A percentile compares a stretch with the other conserved stretches of the same genome.
Evolutionary conservation across 768 basidiomycete genomes (phyloP).

Genomic region (Boletus rex-veris): DNA sequence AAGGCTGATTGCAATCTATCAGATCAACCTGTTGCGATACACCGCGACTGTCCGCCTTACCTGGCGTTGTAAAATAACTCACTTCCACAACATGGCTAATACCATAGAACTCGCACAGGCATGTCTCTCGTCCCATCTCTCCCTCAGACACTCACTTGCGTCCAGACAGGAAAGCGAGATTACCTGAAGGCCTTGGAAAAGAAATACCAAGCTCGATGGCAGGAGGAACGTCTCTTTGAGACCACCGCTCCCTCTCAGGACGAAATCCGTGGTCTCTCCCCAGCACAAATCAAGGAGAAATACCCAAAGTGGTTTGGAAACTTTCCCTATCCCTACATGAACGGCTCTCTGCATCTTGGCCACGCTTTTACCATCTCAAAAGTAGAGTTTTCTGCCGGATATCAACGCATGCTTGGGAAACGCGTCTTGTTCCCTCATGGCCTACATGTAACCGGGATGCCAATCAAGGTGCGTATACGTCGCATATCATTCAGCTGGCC

Average conservation of each 20-base stretch:
- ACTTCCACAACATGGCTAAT: constrained; percentile 45
- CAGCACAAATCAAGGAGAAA: constrained; percentile 63
- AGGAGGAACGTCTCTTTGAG: constrained; percentile 74
- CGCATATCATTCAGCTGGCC: background rate
- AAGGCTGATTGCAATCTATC: constrained; percentile 24
- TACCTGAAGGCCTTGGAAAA: constrained; percentile 77
- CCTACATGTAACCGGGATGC: constrained; percentile 98
- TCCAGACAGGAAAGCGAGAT: constrained; percentile 92
- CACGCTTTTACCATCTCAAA: constrained; percentile 99
- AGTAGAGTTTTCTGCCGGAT: constrained; percentile 95
- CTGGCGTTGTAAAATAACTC: constrained; percentile 34
- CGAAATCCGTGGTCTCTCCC: constrained; percentile 60
- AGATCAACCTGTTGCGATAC: constrained; percentile 22
- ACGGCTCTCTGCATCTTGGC: constrained; percentile 93
- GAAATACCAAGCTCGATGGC: constrained; percentile 83
- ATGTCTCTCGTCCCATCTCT: constrained; percentile 6
- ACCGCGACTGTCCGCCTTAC: constrained; percentile 21
- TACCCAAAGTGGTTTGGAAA: constrained; percentile 98
- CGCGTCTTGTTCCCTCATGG: constrained; percentile 95
- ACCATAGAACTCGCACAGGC: constrained; percentile 67
- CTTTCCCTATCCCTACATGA: constrained; percentile 98
- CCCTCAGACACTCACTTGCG: constrained; percentile 1
- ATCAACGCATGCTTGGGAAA: constrained; percentile 93
- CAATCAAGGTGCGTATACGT: constrained; percentile 79
- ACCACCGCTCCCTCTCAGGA: constrained; percentile 71